These are phyloP conservation scores for Picea sitchensis DNA, from an alignment of 75 land plant genomes.

Conservation along the genomic window DNA sequence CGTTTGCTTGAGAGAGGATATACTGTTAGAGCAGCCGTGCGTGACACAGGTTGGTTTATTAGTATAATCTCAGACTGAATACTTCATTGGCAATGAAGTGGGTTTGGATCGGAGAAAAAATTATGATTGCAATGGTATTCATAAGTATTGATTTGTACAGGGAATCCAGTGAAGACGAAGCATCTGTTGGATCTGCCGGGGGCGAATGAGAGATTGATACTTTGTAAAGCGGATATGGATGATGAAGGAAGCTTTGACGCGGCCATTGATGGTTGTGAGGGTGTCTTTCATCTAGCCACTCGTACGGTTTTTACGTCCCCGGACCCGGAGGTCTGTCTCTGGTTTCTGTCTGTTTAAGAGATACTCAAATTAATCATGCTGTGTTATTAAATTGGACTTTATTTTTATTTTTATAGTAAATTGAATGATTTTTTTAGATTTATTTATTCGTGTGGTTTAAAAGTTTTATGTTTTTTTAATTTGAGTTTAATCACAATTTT, in stretches of 20 bases:
- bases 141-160: not conserved
- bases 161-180: slow-evolving; percentile 11
- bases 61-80: too few relatives aligned
- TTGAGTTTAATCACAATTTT: too few relatives aligned
- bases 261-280: slow-evolving; percentile 14
- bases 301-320: not conserved
- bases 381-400: too few relatives aligned
- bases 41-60: slow-evolving; percentile 20
- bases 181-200: slow-evolving; percentile 21
- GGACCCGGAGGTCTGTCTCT: slow-evolving; percentile 17
- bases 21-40: slow-evolving; percentile 33
- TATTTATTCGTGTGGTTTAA: too few relatives aligned
- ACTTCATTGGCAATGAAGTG: too few relatives aligned
- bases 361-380: too few relatives aligned
- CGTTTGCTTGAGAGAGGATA: slow-evolving; percentile 38
- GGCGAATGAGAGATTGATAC: slow-evolving; percentile 16
- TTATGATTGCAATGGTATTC: too few relatives aligned
- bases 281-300: slow-evolving; percentile 18
- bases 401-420: too few relatives aligned
- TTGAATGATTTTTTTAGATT: too few relatives aligned
- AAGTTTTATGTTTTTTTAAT: too few relatives aligned
- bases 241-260: slow-evolving; percentile 18
- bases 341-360: not conserved
- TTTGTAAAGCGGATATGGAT: slow-evolving; percentile 19
- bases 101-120: too few relatives aligned